Percentiles rank a stretch among this genome's conserved stretches.
Conservation (phyloP, 495 filamentous ascomycete genomes). For the Lophiostoma macrostomum region DNA sequence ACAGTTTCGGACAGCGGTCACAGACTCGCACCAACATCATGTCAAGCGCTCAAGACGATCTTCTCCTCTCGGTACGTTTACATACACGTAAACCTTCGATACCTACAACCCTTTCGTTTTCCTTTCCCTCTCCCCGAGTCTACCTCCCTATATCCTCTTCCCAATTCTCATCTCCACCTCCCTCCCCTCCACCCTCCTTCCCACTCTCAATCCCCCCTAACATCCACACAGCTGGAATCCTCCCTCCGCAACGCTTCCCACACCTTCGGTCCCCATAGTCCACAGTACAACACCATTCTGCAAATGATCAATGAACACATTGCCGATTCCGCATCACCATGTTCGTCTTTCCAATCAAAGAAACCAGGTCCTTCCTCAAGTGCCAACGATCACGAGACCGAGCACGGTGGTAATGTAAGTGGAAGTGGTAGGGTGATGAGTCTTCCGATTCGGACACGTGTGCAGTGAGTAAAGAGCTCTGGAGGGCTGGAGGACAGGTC, state of each 20-base stretch:
- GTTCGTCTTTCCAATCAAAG: not conserved
- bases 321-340: slow-evolving; percentile 6
- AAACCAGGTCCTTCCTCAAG: not conserved
- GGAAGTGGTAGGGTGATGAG: slow-evolving; percentile 4
- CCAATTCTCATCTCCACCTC: not conserved
- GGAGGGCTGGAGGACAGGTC: not conserved
- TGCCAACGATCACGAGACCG: not conserved
- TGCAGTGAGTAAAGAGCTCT: too few species aligned
- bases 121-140: not conserved
- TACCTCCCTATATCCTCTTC: not conserved
- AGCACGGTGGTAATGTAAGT: not conserved
- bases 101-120: not conserved
- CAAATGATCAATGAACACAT: slow-evolving; percentile 28
- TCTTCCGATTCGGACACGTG: slow-evolving; percentile 27
- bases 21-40: not conserved
- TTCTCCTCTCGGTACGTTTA: slow-evolving; percentile 14
- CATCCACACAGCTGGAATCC: slow-evolving; percentile 22
- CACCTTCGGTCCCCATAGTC: slow-evolving; percentile 33
- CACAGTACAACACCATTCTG: slow-evolving; percentile 28
- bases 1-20: not conserved
- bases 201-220: not conserved
- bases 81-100: too few species aligned
- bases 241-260: slow-evolving; percentile 33
- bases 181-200: not conserved
- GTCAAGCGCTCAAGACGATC: slow-evolving; percentile 8